Evolutionary conservation across 2,329 filamentous ascomycete species (phyloP), one percentile per base, ranked within the genome.

Genomic region (Phoma sp.): DNA sequence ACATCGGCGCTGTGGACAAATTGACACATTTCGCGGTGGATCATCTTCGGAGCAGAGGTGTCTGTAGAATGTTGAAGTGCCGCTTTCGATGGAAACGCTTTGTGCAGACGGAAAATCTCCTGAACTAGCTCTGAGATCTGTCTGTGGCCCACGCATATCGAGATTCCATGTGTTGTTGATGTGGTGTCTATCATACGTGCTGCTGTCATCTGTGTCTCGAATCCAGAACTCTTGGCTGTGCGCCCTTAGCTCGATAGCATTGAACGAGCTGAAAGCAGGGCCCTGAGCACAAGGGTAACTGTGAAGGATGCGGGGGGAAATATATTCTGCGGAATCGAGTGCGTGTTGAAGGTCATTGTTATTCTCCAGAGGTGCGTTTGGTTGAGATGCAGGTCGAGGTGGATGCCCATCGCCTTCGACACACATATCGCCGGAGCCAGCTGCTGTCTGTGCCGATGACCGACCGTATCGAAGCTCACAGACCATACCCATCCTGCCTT

Each of bases 1-100:
- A 60, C 85, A 88, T 45, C 81, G 80, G 40, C 84, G 79, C 52
- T 86, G 83, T n/a, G 86, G 86, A 60, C 83, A 88, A 30, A 89
- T 82, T 0, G 86, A 83, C 8, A 89, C 81, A 35, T 84, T 87
- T n/a, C 83, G 80, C 10, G 87, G 86, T 13, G 83, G 83, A 58
- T 88, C 85, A 47, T 88, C 82, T 33, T 81, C 73, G 2, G 81
- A 84, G 64, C 86, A 87, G 36, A 89, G 65, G 56, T 83, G 78
- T 36, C 79, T 76, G 64, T 80, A 82, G 63, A 77, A 69, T 60
- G 51, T 80, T 62, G 46, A 79, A 53, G 47, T 67, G 32, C 60
- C 71, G 11, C 54, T 64, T 22, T 74, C 71, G 35, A 70, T 41
- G 1, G 69, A 70, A 23, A 74, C 62, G n/a, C 10, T 51, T 7